These are phyloP conservation scores for Aphanomyces astaci DNA, from an alignment of 352 stramenopile species.

Conservation along the genomic window DNA sequence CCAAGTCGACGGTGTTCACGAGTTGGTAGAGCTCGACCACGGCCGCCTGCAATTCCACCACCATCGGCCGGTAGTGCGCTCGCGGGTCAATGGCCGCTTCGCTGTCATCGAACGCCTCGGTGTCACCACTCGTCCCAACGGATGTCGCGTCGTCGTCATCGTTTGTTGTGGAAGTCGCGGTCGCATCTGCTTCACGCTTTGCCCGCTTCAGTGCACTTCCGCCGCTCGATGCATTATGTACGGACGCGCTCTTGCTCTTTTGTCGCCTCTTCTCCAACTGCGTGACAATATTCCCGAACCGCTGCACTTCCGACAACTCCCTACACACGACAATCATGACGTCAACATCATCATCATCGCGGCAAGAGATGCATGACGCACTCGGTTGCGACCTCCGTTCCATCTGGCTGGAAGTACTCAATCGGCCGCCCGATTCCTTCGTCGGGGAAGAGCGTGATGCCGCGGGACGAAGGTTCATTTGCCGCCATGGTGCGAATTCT, in stretches of 20 bases:
- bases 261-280: slow-evolving; percentile 56
- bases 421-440: slow-evolving; percentile 27
- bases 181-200: slow-evolving; percentile 4
- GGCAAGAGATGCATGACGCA: no score
- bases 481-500: neutral
- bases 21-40: slow-evolving; percentile 75
- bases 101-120: slow-evolving; percentile 29
- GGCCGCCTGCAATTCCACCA: slow-evolving; percentile 66
- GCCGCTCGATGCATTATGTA: slow-evolving; percentile 9
- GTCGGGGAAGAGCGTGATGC: slow-evolving; percentile 10
- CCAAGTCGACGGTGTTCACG: slow-evolving; percentile 83
- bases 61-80: slow-evolving; percentile 80
- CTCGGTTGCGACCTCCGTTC: slow-evolving; percentile 71
- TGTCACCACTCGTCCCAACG: slow-evolving; percentile 25
- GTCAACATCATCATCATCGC: no score
- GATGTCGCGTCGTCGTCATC: slow-evolving; percentile 14
- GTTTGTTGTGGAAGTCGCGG: neutral
- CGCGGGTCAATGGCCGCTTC: slow-evolving; percentile 80
- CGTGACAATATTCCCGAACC: slow-evolving; percentile 78
- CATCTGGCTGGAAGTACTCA: slow-evolving; percentile 71
- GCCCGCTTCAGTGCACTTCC: slow-evolving; percentile 24
- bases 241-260: slow-evolving; percentile 50
- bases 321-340: slow-evolving; percentile 35
- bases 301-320: slow-evolving; percentile 73
- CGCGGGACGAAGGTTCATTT: neutral